Evolutionary conservation across 257 asterid genomes (phyloP), one percentile per base, ranked within the genome.

Genomic region (Solanum infundibuliforme): DNA sequence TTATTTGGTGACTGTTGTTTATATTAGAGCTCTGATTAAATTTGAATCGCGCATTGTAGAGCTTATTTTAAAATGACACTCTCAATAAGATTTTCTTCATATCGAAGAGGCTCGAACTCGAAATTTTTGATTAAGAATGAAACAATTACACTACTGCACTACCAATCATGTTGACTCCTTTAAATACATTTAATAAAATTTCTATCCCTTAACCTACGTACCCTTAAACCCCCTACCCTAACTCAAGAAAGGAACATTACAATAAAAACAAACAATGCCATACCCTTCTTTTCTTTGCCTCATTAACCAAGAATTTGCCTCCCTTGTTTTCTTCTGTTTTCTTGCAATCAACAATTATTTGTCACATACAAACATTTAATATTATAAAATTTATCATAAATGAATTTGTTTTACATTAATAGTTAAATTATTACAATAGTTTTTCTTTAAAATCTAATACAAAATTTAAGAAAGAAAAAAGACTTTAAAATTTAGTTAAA

Each of bases 281-380:
- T 89, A 90, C 90, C 81, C 90, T 86, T 87, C 86, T 35, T 76
- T 74, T 87, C 88, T 90, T 87, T 90, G 85, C 91, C 88, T 87
- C 90, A 84, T 89, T 83, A 79, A 77, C 88, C 88, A 41, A 27
- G 36, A 89, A 76, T 76, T 23, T n/a, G 82, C 52, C 29, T 35
- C 29, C 27, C 5, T 35, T 35, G 46, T 73, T 73, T 18, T 25
- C 10, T 79, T 79, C 13, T 79, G 85, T 48, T 81, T 81, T 46
- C 85, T 31, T 29, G 66, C 41, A 48, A 46, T 29, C 68, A 81
- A 29, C 41, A 81, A 29, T 46, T 46, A 27, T 29, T 81, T 27
- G 60, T 81, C 68, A 46, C 36, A 29, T 48, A 81, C 34, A 71
- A 71, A 71, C 32, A 13, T 7, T 29, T 29, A 69, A 31, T 71